Conservation (phyloP, 2,329 filamentous ascomycete genomes). For the Cryoendolithus antarcticus region DNA sequence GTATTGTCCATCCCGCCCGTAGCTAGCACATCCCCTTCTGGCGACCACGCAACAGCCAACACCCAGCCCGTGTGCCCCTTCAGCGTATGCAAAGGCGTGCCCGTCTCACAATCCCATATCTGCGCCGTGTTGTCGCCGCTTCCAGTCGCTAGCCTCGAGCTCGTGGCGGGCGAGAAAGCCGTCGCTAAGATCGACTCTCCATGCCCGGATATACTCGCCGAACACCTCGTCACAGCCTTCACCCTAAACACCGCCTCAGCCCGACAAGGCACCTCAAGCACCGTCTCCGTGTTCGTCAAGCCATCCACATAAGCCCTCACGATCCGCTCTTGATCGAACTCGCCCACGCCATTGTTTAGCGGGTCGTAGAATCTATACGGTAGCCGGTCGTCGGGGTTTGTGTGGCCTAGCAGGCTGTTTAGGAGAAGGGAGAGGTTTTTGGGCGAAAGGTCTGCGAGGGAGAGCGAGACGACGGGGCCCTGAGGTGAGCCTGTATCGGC, state of each 20-base stretch:
- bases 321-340: constrained; percentile 25
- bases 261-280: constrained; percentile 50
- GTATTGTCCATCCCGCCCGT: constrained; percentile 91
- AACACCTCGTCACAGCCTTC: constrained; percentile 79
- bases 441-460: constrained; percentile 71
- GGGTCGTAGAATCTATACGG: constrained; percentile 52
- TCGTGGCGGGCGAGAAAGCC: constrained; percentile 71
- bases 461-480: constrained; percentile 61
- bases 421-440: constrained; percentile 80
- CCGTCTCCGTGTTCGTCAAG: constrained; percentile 43
- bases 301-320: constrained; percentile 35
- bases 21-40: constrained; percentile 67
- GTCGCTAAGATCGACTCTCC: constrained; percentile 80
- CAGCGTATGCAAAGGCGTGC: constrained; percentile 74
- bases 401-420: constrained; percentile 63
- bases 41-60: constrained; percentile 73
- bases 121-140: constrained; percentile 83
- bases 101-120: constrained; percentile 91
- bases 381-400: constrained; percentile 49
- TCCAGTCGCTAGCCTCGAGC: constrained; percentile 69
- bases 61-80: constrained; percentile 88
- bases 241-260: constrained; percentile 92
- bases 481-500: constrained; percentile 57
- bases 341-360: constrained; percentile 25
- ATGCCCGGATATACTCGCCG: constrained; percentile 79